phyloP scores from a whole-genome alignment of 1,139 yeast genomes.

The Magnusiomyces sp. region DNA sequence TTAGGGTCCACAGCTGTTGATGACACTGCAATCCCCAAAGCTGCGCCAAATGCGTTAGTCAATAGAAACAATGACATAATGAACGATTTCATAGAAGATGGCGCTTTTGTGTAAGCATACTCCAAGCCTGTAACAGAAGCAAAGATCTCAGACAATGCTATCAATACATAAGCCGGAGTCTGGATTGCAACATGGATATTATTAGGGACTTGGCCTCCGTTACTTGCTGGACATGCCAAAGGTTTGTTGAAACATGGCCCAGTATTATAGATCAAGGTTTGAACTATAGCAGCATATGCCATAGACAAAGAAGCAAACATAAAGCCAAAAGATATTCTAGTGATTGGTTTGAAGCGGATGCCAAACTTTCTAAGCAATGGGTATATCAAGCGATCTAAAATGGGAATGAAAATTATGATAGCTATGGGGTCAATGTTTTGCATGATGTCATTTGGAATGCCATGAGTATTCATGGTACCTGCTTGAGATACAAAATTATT shows the following conservation, averaged over 20 bases:
- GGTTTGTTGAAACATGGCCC: slow-evolving; percentile 74
- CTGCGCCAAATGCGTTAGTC: slow-evolving; percentile 60
- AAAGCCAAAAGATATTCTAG: slow-evolving; percentile 71
- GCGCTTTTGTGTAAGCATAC: slow-evolving; percentile 66
- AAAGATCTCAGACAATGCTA: slow-evolving; percentile 55
- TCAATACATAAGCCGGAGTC: slow-evolving; percentile 53
- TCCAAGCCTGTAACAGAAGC: slow-evolving; percentile 62
- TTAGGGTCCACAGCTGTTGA: slow-evolving; percentile 60
- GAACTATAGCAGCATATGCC: slow-evolving; percentile 76
- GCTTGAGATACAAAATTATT: slow-evolving; percentile 60
- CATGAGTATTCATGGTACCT: slow-evolving; percentile 54
- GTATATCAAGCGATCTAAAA: slow-evolving; percentile 45
- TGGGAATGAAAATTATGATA: slow-evolving; percentile 53
- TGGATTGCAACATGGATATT: slow-evolving; percentile 54
- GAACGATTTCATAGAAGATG: slow-evolving; percentile 55
- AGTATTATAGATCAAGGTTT: slow-evolving; percentile 58
- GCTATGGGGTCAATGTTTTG: slow-evolving; percentile 56
- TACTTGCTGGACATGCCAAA: slow-evolving; percentile 31
- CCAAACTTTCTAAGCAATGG: slow-evolving; percentile 47
- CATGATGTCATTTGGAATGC: slow-evolving; percentile 58
- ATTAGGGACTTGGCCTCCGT: slow-evolving; percentile 38
- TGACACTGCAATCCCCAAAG: slow-evolving; percentile 63
- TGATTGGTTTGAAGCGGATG: slow-evolving; percentile 42
- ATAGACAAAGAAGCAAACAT: slow-evolving; percentile 60
- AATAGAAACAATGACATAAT: slow-evolving; percentile 55